Percentiles rank a stretch among this genome's conserved stretches.
Evolutionary conservation across 345 rosid genomes (phyloP).

Genomic region (Gossypium rotundifolium): DNA sequence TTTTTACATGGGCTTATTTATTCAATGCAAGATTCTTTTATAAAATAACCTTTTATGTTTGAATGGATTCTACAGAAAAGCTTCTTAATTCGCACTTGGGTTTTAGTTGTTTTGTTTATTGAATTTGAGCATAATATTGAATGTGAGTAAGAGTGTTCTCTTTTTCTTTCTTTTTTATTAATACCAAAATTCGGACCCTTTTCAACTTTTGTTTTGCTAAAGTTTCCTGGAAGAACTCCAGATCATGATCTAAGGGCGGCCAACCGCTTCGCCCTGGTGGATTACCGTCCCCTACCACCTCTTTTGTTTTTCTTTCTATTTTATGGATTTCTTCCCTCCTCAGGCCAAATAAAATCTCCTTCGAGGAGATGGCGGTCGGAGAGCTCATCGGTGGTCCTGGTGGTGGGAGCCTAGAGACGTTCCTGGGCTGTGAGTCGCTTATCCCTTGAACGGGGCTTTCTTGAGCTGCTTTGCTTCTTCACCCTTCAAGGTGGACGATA

Average conservation of each 20-base stretch:
- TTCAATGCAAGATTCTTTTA: neutral
- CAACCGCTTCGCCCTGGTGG: too few species aligned
- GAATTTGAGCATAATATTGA: neutral
- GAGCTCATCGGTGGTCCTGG: too few species aligned
- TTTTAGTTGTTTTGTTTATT: neutral
- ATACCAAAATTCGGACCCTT: neutral
- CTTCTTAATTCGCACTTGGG: neutral
- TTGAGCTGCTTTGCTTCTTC: too few species aligned
- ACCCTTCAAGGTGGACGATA: too few species aligned
- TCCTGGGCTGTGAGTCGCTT: too few species aligned
- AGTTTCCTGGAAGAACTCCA: neutral
- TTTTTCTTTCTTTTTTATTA: neutral
- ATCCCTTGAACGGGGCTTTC: too few species aligned
- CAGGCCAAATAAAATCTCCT: too few species aligned
- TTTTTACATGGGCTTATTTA: neutral
- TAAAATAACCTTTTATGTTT: neutral
- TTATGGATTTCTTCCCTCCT: too few species aligned
- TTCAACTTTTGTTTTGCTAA: neutral
- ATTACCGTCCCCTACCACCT: too few species aligned
- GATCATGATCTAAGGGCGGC: neutral
- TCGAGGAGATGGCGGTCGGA: too few species aligned
- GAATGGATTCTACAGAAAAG: neutral
- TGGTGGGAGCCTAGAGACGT: too few species aligned
- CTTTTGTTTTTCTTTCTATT: too few species aligned
- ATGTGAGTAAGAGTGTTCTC: neutral